phyloP scores from a whole-genome alignment of 2,329 filamentous ascomycete genomes.

The Talaromyces sp. region DNA sequence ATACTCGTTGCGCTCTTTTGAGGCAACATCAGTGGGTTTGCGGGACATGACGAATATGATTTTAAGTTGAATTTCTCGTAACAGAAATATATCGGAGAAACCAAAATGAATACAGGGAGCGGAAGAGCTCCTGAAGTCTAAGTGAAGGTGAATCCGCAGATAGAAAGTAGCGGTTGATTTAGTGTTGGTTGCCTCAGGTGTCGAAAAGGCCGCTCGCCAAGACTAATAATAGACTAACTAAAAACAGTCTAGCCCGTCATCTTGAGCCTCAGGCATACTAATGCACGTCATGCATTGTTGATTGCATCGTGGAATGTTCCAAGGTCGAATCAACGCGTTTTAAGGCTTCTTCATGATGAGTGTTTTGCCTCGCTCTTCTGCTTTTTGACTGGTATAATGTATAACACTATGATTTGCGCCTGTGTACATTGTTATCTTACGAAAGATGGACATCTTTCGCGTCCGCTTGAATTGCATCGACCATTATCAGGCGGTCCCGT shows the following conservation, averaged over 20 bases:
- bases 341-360: neutral
- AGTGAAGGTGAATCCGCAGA: neutral
- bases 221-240: neutral
- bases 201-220: neutral
- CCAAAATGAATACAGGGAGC: neutral
- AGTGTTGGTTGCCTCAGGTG: conserved; percentile 2
- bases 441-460: conserved; percentile 70
- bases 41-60: conserved; percentile 36
- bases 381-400: neutral
- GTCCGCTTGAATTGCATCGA: conserved; percentile 95
- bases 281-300: conserved; percentile 20
- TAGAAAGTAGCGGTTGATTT: neutral
- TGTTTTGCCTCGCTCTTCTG: neutral
- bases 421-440: conserved; percentile 22
- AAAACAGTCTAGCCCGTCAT: neutral
- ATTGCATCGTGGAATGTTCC: conserved; percentile 2
- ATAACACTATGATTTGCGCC: conserved; percentile 11
- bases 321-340: neutral
- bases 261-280: conserved; percentile 3
- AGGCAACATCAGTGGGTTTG: conserved; percentile 53
- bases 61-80: neutral
- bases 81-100: neutral
- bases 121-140: neutral
- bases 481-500: conserved; percentile 79
- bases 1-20: conserved; percentile 94